phyloP scores from a whole-genome alignment of 2,329 filamentous ascomycete species.

The Aspergillus sp. region DNA sequence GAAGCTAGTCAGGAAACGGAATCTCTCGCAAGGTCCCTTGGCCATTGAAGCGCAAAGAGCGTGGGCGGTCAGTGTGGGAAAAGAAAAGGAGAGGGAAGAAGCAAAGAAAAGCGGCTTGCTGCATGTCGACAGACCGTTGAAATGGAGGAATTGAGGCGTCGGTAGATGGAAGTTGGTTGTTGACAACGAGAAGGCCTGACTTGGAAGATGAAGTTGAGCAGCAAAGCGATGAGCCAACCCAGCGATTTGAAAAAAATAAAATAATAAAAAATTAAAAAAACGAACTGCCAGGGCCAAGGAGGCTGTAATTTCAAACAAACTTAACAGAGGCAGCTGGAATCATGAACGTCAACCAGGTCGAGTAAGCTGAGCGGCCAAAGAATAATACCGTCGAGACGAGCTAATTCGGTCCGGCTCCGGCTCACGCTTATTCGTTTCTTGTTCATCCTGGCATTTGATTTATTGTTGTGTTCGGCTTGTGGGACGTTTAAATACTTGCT shows the following conservation, averaged over 20 bases:
- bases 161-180: background rate
- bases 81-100: background rate
- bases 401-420: conserved; percentile 13
- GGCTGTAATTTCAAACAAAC: conserved; percentile 15
- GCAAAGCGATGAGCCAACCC: conserved; percentile 1
- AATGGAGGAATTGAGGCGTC: background rate
- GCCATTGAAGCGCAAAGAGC: conserved; percentile 2
- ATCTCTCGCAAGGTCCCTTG: conserved; percentile 7
- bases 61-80: background rate
- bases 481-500: conserved; percentile 18
- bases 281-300: background rate
- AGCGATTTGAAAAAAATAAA: background rate
- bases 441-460: conserved; percentile 17
- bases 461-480: background rate
- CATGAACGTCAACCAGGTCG: background rate
- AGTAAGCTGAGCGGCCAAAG: conserved; percentile 16
- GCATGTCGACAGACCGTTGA: background rate
- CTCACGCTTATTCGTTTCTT: conserved; percentile 21
- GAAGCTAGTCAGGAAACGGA: background rate
- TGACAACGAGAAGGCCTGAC: background rate
- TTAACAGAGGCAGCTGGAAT: background rate
- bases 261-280: conserved; percentile 9
- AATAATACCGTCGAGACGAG: conserved; percentile 8
- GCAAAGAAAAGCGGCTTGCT: background rate
- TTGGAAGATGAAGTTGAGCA: background rate